Percentiles rank a stretch among this genome's conserved stretches.
Evolutionary conservation across 768 basidiomycete species (phyloP).

Genomic region (Rhizopogon sp.): DNA sequence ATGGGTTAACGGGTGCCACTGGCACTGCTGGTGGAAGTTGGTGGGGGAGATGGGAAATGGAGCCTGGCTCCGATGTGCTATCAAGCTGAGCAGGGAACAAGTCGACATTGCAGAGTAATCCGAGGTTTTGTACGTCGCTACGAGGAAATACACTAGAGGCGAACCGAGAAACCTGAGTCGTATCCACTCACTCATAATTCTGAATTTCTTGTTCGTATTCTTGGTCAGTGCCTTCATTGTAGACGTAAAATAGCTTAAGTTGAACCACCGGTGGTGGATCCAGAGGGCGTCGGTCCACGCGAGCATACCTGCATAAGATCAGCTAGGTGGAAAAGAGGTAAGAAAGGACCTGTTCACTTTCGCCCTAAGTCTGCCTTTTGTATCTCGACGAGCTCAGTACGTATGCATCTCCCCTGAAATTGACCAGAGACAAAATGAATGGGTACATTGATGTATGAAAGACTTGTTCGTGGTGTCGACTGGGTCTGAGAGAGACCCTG

Average conservation of each 20-base stretch:
- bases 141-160: conserved; percentile 1
- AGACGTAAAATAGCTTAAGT: conserved; percentile 46
- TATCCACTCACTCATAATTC: conserved; percentile 41
- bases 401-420: conserved; percentile 52
- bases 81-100: conserved; percentile 45
- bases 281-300: conserved; percentile 59
- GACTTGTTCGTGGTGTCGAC: conserved; percentile 21
- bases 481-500: too few relatives aligned
- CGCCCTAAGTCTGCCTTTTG: conserved; percentile 66
- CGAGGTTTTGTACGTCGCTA: conserved; percentile 59
- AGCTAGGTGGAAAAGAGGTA: conserved; percentile 1
- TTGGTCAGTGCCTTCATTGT: conserved; percentile 31
- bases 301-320: conserved; percentile 41
- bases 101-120: conserved; percentile 74
- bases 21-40: not conserved
- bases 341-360: conserved; percentile 39
- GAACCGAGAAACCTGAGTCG: not conserved
- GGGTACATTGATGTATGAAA: conserved; percentile 30
- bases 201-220: conserved; percentile 45
- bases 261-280: conserved; percentile 61
- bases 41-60: not conserved
- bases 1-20: not conserved
- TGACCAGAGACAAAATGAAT: conserved; percentile 56
- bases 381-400: conserved; percentile 51
- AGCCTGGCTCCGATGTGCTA: conserved; percentile 5